Evolutionary conservation across 2,329 filamentous ascomycete species (phyloP), one percentile per base, ranked within the genome.

Genomic region (Colletotrichum somersetense): DNA sequence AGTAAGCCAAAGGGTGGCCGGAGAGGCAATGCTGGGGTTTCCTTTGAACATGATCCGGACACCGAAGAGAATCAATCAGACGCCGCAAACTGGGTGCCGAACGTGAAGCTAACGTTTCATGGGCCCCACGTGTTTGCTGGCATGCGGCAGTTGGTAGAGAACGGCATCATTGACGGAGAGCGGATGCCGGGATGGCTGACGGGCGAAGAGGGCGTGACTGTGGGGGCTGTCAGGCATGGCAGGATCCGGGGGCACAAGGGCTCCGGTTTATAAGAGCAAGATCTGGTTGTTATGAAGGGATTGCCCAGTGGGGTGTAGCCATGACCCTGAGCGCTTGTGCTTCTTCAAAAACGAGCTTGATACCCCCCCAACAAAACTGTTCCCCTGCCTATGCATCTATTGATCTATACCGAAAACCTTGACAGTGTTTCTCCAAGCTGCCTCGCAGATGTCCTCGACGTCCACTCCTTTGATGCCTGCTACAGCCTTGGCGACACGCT

Each of bases 111-210:
- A 12, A 91, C 89, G 0, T 93, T 97, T 73, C 88, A 91, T 50
- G 95, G 95, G 0, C 81, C 87, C 0, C 93, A 97, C 78, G 91
- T 97, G 3, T 96, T 97, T 82, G 91, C 91, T 0, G 95, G 95
- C 0, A 86, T 97, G 33, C 88, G 93, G 59, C 90, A 92, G 77
- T 85, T 97, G 42, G 92, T 96, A 0, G 94, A 97, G 80, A 83
- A 89, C 20, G 94, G 93, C 0, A 86, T 93, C 62, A 84, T 97
- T 35, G 90, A 97, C 78, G 92, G 93, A 1, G 88, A 91, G 77
- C 89, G 85, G 66, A 95, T 97, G 92, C 94, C 95, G 0, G 92
- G 92, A 0, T 97, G 94, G 94, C 92, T 97, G 91, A 96, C 94
- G 1, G 95, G 94, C 2, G 94, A 97, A 77, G 92, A 94, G 56